Conservation (phyloP, 805 yeast genomes). For the Jamesozyma jinghongensis region DNA sequence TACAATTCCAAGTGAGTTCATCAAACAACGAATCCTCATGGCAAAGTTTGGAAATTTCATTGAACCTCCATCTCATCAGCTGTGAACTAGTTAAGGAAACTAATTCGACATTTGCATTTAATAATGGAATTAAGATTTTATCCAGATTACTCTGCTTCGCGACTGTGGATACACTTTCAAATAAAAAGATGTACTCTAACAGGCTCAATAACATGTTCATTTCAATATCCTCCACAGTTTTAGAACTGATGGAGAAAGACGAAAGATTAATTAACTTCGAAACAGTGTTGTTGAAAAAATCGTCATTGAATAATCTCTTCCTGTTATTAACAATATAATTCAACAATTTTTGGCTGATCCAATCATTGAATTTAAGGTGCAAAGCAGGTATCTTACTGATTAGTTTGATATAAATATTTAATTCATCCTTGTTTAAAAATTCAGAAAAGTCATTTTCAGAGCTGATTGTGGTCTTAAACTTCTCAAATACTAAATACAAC, state of each 20-base stretch:
- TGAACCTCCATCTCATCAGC: slow-evolving; percentile 46
- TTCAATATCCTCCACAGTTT: slow-evolving; percentile 2
- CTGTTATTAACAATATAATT: slow-evolving; percentile 5
- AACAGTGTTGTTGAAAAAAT: slow-evolving; percentile 4
- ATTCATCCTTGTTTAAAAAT: slow-evolving; percentile 4
- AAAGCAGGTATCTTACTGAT: slow-evolving; percentile 7
- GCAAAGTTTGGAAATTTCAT: slow-evolving; percentile 22
- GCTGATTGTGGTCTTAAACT: too few relatives aligned
- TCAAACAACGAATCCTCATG: slow-evolving; percentile 16
- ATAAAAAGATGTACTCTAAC: slow-evolving; percentile 32
- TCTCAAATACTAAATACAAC: too few relatives aligned
- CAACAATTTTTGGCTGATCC: slow-evolving; percentile 7
- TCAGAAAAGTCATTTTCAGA: slow-evolving; percentile 1
- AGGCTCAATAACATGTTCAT: slow-evolving; percentile 27
- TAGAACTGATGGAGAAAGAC: not conserved
- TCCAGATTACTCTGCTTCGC: slow-evolving; percentile 8
- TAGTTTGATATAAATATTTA: slow-evolving; percentile 5
- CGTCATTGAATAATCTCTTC: slow-evolving; percentile 8
- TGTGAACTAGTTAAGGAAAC: slow-evolving; percentile 13
- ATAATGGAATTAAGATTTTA: slow-evolving; percentile 11
- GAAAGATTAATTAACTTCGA: slow-evolving; percentile 2
- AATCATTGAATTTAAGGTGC: slow-evolving; percentile 8
- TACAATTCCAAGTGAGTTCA: slow-evolving; percentile 38
- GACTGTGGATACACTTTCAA: slow-evolving; percentile 10
- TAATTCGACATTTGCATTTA: slow-evolving; percentile 14